A percentile compares a stretch with the other conserved stretches of the same genome.
phyloP scores from a whole-genome alignment of 805 yeast genomes.

The Henningerozyma blattae region DNA sequence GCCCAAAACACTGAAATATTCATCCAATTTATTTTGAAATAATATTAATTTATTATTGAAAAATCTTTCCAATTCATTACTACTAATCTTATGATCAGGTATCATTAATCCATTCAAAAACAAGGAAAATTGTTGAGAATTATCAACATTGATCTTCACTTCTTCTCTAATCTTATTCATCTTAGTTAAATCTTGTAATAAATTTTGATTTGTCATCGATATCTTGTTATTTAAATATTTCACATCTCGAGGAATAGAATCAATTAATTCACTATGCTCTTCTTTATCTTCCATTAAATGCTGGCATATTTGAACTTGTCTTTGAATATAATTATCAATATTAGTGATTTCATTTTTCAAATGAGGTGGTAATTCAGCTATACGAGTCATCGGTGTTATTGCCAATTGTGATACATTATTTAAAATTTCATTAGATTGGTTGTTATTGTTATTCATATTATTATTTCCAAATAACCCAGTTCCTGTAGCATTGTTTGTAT shows the following conservation, averaged over 20 bases:
- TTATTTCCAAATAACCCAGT: constrained; percentile 21
- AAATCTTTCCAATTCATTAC: constrained; percentile 42
- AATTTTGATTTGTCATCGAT: constrained; percentile 53
- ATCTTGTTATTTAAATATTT: constrained; percentile 49
- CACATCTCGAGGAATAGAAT: constrained; percentile 64
- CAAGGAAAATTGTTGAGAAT: constrained; percentile 41
- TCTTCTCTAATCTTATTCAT: constrained; percentile 34
- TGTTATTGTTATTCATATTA: constrained; percentile 6
- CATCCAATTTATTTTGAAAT: constrained; percentile 34
- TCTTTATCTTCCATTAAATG: constrained; percentile 47
- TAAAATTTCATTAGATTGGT: constrained; percentile 26
- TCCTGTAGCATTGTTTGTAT: constrained; percentile 7
- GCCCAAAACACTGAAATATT: constrained; percentile 32
- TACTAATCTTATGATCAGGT: constrained; percentile 47
- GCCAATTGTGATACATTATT: constrained; percentile 34
- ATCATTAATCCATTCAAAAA: constrained; percentile 34
- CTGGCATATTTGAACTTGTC: constrained; percentile 62
- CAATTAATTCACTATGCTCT: constrained; percentile 54
- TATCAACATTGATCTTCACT: constrained; percentile 29
- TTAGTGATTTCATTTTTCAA: constrained; percentile 57
- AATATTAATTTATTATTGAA: constrained; percentile 32
- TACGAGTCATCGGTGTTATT: constrained; percentile 63
- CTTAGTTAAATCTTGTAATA: constrained; percentile 35
- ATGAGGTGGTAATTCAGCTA: constrained; percentile 63
- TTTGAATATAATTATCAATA: constrained; percentile 58